phyloP scores from a whole-genome alignment of 305 asterid species.

The Fraxinus paxiana region DNA sequence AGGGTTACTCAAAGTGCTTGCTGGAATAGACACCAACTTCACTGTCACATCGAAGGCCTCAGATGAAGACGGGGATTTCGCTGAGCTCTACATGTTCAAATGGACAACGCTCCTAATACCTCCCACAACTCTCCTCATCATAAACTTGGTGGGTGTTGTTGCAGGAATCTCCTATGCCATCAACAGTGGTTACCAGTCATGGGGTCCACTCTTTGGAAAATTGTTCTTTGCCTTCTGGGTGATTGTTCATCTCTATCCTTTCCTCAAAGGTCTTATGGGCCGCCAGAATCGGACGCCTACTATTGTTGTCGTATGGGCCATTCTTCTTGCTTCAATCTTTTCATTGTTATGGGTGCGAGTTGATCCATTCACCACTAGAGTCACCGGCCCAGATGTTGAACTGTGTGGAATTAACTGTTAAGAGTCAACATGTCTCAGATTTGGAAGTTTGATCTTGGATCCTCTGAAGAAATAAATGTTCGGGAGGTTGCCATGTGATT shows the following conservation, averaged over 20 bases:
- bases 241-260: slow-evolving; percentile 90
- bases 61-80: slow-evolving; percentile 83
- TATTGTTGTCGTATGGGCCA: slow-evolving; percentile 89
- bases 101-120: slow-evolving; percentile 93
- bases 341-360: slow-evolving; percentile 81
- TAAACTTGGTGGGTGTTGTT: slow-evolving; percentile 83
- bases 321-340: slow-evolving; percentile 86
- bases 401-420: slow-evolving; percentile 82
- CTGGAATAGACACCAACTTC: slow-evolving; percentile 92
- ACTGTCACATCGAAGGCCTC: slow-evolving; percentile 93
- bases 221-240: slow-evolving; percentile 95
- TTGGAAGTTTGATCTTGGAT: background rate
- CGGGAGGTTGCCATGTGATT: slow-evolving; percentile 4
- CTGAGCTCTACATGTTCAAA: slow-evolving; percentile 89
- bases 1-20: slow-evolving; percentile 89
- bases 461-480: background rate
- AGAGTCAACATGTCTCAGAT: background rate
- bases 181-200: slow-evolving; percentile 90
- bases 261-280: slow-evolving; percentile 96
- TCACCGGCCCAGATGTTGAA: slow-evolving; percentile 73
- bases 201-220: slow-evolving; percentile 95
- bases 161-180: slow-evolving; percentile 85
- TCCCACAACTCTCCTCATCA: slow-evolving; percentile 79
- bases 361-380: slow-evolving; percentile 82
- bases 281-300: slow-evolving; percentile 92